Base-by-base conservation (phyloP, 768 basidiomycete species). In the Naganishia friedmannii region DNA sequence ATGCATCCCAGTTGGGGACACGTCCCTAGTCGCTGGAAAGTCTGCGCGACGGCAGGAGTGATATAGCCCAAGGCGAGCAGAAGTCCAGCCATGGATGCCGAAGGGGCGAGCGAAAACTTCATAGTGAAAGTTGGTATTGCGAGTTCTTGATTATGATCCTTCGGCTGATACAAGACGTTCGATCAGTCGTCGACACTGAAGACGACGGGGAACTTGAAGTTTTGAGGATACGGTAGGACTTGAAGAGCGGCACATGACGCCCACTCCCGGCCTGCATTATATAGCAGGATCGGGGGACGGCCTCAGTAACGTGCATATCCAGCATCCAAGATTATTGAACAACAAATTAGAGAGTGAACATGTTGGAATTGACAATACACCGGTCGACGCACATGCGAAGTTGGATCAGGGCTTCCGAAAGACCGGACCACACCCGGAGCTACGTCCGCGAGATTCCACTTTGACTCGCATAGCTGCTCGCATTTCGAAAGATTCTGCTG, bases 1-100 rank as follows among this genome's bases (percentile, higher is more conserved):
- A 81, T 65, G 71, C 77, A 79, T 29, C 78, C 78, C 3, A 81
- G 65, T 21, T 74, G 74, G 29, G 79, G 79, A 69, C 79, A 81
- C n/a, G 76, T 76, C 19, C 75, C 76, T 0, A 68, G 39, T 29
- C 78, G 42, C 45, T 76, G 63, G 71, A 79, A 79, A 0, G 75
- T 77, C 73, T 79, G 78, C 48, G 70, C 78, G 56, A 73, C 51
- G 29, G 72, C 75, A 17, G 72, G 53, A 17, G 67, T 53, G 45
- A 46, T 56, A 28, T 46, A 56, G 45, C 53, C 68, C 45, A 69
- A 31, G 45, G 56, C 31, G 57, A 56, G 48, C 48, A 66, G 31
- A 19, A 63, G 23, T 2, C 39, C 48, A 32, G 70, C 72, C n/a
- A 72, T 21, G 15, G 73, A 48, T 48, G 66, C 58, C 23, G 69